Conservation (phyloP, 1,284 basidiomycete genomes). For the Tylopilus orsonianus region DNA sequence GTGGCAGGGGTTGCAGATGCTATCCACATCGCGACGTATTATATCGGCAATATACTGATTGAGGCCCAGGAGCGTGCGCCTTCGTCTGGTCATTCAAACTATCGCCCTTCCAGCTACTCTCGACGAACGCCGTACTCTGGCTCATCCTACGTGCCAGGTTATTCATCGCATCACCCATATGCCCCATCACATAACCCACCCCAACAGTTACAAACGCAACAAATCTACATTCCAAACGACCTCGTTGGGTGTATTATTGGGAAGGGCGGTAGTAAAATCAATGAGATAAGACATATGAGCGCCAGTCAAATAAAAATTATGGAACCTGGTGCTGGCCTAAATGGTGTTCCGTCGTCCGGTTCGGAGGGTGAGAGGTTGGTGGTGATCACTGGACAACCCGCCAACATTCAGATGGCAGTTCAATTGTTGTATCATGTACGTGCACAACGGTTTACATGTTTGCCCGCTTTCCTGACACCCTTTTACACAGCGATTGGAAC, state of each 20-base stretch:
- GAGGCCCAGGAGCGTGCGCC: constrained; percentile 91
- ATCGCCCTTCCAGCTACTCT: constrained; percentile 54
- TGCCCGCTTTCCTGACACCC: constrained; percentile 12
- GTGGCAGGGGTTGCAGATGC: constrained; percentile 99
- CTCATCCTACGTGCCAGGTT: constrained; percentile 73
- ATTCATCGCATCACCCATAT: constrained; percentile 49
- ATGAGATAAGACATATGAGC: constrained; percentile 95
- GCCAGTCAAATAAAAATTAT: constrained; percentile 98
- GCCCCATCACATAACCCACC: constrained; percentile 39
- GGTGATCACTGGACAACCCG: constrained; percentile 91
- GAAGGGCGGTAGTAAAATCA: constrained; percentile 98
- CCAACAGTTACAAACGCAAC: constrained; percentile 87
- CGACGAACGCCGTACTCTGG: constrained; percentile 54
- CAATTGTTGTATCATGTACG: constrained; percentile 88
- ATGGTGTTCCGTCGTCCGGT: constrained; percentile 64
- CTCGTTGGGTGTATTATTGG: constrained; percentile 98
- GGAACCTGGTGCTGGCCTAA: constrained; percentile 87
- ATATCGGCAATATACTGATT: constrained; percentile 95
- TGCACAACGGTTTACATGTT: constrained; percentile 22
- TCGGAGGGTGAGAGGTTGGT: constrained; percentile 86
- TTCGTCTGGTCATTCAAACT: constrained; percentile 53
- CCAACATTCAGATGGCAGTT: constrained; percentile 96
- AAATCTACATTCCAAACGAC: constrained; percentile 98
- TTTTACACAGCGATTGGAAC: constrained; percentile 69
- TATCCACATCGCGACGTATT: constrained; percentile 99